Evolutionary conservation across 2,329 filamentous ascomycete species (phyloP), one percentile per base, ranked within the genome.

Genomic region (Daldinia sp.): DNA sequence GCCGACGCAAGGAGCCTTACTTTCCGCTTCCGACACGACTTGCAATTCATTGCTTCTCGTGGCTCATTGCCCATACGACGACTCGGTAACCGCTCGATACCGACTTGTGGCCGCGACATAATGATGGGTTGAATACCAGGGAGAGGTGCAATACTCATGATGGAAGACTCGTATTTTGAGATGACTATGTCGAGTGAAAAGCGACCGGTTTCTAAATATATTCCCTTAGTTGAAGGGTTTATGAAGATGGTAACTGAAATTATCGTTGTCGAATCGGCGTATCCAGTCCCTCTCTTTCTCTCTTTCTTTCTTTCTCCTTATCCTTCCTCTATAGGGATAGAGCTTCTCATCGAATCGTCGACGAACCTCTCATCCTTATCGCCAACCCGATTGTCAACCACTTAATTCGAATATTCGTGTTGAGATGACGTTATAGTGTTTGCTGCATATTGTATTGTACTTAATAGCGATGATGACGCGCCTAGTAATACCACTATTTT

Each of bases 11-110:
- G 30, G 41, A 71, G 54, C 72, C 80, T 48, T 78, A 94, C 92
- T 89, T 96, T 96, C 80, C 93, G 85, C 79, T 96, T 96, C 70
- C 93, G 87, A 81, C 93, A 96, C 58, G 92, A 95, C 78, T 96
- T 96, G 87, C 93, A 96, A 77, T 96, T 96, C 93, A 96, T 96
- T 30, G 91, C 91, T 81, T 96, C 93, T 56, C 74, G 71, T 37
- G 91, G 91, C 76, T 95, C 91, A 71, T 87, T 90, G 77, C 84
- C 88, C 77, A 87, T 82, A 39, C 90, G 87, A 66, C 90, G 87
- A 56, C 88, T 84, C 23, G 90, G 90, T 68, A 94, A 81, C 64
- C 91, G 87, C 78, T 94, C 90, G 76, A 94, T 94, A 75, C 90
- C 90, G 72, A 94, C 89, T 80, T 92, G 90, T 25, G 90, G 90